Base-by-base conservation (phyloP, 2,329 filamentous ascomycete species). In the Alternaria burnsii region DNA sequence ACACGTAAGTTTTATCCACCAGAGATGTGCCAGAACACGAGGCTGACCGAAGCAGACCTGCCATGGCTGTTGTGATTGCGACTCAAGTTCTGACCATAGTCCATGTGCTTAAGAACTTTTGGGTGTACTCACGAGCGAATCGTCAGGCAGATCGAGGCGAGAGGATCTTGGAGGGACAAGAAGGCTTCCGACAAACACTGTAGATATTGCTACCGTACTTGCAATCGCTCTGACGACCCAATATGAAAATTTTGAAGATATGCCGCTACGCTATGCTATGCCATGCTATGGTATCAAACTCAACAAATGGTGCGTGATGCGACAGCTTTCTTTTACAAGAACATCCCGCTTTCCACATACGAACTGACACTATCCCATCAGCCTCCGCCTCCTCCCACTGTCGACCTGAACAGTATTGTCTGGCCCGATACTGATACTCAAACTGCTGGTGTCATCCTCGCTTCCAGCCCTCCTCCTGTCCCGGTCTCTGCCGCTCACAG, bases 361-460 rank as follows among this genome's bases (percentile, higher is more conserved):
- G 18, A 46, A 28, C n/a, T 18, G 34, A 44, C 11, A 30, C 59
- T 61, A 72, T 3, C 70, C 69, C 69, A 78, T 72, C 16, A 76
- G 55, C 6, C 76, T 66, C 54, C 75, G 62, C 48, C 75, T 56
- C 24, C 75, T 65, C 12, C 75, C 76, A 52, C 74, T 77, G 51
- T 77, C 76, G n/a, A 78, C 74, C 52, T 73, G 77, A 5, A 78
- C 75, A 1, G 75, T 77, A 30, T 78, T 78, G 48, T 78, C 75
- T 32, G 75, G 73, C 26, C 76, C 76, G 36, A 78, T 77, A 12
- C 69, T 73, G 36, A 78, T 78, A 54, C 75, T 78, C 52, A 78
- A 62, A 52, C 72, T 76, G 14, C 69, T 71, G n/a, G 65, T 70
- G 5, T 68, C 71, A n/a, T 78, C 76, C 18, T 75, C 73, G 11